Evolutionary conservation across 352 stramenopile species (phyloP).

Genomic region (Phytophthora lateralis): DNA sequence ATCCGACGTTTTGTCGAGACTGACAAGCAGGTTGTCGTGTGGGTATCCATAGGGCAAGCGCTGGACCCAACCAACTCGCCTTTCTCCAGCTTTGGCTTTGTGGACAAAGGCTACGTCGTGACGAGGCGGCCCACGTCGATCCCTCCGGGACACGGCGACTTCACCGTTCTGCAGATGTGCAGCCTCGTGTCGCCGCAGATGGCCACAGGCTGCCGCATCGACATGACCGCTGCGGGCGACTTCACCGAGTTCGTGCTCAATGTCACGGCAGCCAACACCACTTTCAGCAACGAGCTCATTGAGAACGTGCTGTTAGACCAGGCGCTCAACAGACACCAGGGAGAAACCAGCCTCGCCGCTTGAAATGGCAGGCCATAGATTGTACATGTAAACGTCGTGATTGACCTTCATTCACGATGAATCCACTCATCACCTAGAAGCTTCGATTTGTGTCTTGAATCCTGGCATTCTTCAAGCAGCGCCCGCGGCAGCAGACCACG

Average conservation of each 20-base stretch:
- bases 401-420: slow-evolving; percentile 12
- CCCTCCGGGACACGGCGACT: slow-evolving; percentile 24
- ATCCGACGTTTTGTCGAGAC: slow-evolving; percentile 39
- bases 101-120: slow-evolving; percentile 68
- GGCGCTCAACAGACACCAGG: slow-evolving; percentile 22
- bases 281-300: slow-evolving; percentile 56
- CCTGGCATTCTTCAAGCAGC: slow-evolving; percentile 22
- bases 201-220: slow-evolving; percentile 30
- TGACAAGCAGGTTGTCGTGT: slow-evolving; percentile 51
- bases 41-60: slow-evolving; percentile 38
- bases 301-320: slow-evolving; percentile 57
- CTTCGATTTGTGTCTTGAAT: slow-evolving; percentile 2
- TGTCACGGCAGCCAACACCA: slow-evolving; percentile 44
- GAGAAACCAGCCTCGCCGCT: slow-evolving; percentile 15
- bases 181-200: slow-evolving; percentile 60
- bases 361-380: not conserved
- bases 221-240: slow-evolving; percentile 41
- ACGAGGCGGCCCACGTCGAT: slow-evolving; percentile 46
- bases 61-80: slow-evolving; percentile 37
- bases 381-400: not conserved
- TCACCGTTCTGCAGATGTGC: slow-evolving; percentile 61
- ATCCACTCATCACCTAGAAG: slow-evolving; percentile 23
- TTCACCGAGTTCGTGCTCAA: slow-evolving; percentile 63
- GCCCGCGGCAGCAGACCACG: not conserved
- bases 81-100: slow-evolving; percentile 45